These are phyloP conservation scores for Pulicaria dysenterica DNA, from an alignment of 129 eudicot species.

Conservation along the genomic window DNA sequence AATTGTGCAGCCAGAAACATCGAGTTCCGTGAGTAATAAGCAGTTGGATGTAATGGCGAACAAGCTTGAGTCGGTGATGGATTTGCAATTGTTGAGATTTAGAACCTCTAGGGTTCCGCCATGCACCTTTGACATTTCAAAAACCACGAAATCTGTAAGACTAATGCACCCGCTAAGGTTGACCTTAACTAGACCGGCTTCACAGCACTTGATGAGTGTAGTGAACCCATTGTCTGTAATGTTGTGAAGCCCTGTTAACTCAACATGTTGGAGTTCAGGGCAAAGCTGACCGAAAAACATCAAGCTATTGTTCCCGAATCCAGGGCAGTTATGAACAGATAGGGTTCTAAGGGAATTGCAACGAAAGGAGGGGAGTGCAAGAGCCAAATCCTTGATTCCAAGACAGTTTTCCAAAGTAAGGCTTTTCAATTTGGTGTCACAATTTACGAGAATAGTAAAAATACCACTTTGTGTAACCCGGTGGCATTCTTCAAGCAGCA, in stretches of 20 bases:
- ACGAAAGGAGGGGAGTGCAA: slow-evolving; percentile 32
- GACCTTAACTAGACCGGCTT: slow-evolving; percentile 60
- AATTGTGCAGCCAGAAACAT: slow-evolving; percentile 54
- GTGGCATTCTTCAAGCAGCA: slow-evolving; percentile 82
- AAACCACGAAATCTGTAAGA: slow-evolving; percentile 52
- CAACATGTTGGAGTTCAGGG: slow-evolving; percentile 58
- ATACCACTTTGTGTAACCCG: slow-evolving; percentile 73
- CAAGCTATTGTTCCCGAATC: slow-evolving; percentile 62
- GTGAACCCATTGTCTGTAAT: slow-evolving; percentile 62
- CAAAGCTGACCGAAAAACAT: slow-evolving; percentile 63
- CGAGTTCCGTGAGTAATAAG: slow-evolving; percentile 57
- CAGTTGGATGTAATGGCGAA: slow-evolving; percentile 62
- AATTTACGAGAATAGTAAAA: slow-evolving; percentile 47
- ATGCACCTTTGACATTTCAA: slow-evolving; percentile 50
- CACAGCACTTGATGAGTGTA: slow-evolving; percentile 52
- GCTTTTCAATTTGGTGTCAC: slow-evolving; percentile 65
- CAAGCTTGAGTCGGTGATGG: slow-evolving; percentile 63
- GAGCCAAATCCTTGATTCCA: slow-evolving; percentile 52
- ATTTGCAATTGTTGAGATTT: slow-evolving; percentile 64
- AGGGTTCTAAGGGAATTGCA: slow-evolving; percentile 61
- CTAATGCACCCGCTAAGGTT: slow-evolving; percentile 53
- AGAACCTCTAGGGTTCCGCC: slow-evolving; percentile 69
- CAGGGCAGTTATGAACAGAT: slow-evolving; percentile 70
- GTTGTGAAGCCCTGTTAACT: slow-evolving; percentile 55
- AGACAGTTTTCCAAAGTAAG: slow-evolving; percentile 57